phyloP scores from a whole-genome alignment of 2,329 filamentous ascomycete genomes.

The Phialophora macrospora region DNA sequence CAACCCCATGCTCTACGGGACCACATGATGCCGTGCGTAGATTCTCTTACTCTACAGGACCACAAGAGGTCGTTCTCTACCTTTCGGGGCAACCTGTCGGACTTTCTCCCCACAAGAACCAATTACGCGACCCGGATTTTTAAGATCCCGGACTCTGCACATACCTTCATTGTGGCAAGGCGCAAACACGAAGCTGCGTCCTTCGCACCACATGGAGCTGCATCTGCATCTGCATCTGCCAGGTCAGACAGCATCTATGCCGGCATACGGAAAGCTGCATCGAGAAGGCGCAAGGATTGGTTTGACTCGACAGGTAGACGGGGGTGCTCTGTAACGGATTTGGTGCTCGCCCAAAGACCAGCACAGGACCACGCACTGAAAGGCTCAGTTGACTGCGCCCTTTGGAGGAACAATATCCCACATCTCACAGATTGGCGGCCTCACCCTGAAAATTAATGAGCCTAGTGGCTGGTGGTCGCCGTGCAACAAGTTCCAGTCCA shows the following conservation, averaged over 20 bases:
- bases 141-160: not conserved
- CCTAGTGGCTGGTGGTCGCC: not conserved
- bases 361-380: not conserved
- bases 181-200: not conserved
- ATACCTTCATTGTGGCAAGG: not conserved
- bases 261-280: not conserved
- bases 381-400: not conserved
- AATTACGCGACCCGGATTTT: not conserved
- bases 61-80: not conserved
- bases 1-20: not conserved
- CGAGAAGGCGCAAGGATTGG: not conserved
- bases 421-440: not conserved
- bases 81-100: not conserved
- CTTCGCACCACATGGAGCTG: not conserved
- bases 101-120: not conserved
- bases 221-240: not conserved
- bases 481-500: not conserved
- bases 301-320: not conserved
- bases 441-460: not conserved
- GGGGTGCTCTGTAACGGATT: not conserved
- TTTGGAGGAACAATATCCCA: not conserved
- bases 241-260: not conserved
- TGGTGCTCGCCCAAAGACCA: not conserved
- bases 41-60: not conserved
- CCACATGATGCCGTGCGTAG: not conserved